Base-by-base conservation (phyloP, 2,329 filamentous ascomycete species). In the Clarireedia monteithiana region DNA sequence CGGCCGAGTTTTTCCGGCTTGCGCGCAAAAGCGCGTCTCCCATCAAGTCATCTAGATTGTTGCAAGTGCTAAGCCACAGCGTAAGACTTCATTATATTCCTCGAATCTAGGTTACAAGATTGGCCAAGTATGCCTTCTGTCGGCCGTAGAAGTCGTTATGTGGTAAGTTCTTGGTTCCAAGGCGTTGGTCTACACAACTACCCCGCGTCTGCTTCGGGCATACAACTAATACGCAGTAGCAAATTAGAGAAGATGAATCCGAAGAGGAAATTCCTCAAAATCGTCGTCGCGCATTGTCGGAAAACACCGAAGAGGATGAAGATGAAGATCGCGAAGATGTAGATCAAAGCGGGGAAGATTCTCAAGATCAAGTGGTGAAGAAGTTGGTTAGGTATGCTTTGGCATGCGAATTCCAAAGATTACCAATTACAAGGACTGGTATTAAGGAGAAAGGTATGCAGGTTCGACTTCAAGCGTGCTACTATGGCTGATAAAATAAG, bases 301-400 rank as follows among this genome's bases (percentile, higher is more conserved):
- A 67, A 30, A 67, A 69, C 7, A 62, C 63, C 5, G 66, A 67
- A 9, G 62, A 62, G 0, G 63, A 63, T 2, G 59, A 59, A 7
- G 61, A 55, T 1, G 57, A 57, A 26, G 62, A 62, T 2, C 61
- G 57, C 10, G 61, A 64, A 5, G 60, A 57, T 5, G 66, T 60
- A 59, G 66, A 63, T 6, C 56, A 61, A 2, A 67, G 67, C 40
- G 58, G 46, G 17, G 53, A n/a, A 60, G 59, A 44, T 24, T 52
- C 48, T n/a, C 55, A 62, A 12, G 72, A 77, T 4, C 78, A 82
- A 61, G 69, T 84, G 36, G 77, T 81, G 38, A 85, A 84, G 70
- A 85, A 84, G 65, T 70, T 88, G n/a, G 77, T 87, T n/a, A 78
- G 84, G 53, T 85, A 86, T 63, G 83, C 82, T 3, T 69, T 88